Conservation (phyloP, 2,329 filamentous ascomycete species). For the Coniochaeta ligniaria region DNA sequence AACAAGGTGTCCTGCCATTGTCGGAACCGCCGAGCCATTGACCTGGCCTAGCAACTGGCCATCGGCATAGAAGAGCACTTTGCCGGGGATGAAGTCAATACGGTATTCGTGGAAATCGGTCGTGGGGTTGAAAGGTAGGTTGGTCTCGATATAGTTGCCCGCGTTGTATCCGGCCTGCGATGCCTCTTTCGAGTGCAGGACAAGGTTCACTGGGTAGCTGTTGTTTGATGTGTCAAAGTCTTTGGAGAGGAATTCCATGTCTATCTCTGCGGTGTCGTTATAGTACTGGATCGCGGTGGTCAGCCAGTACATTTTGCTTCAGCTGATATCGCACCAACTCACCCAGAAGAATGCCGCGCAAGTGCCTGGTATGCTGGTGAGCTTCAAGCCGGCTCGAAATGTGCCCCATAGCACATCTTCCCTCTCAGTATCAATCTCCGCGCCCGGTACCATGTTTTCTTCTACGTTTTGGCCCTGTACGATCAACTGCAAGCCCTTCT, state of each 20-base stretch:
- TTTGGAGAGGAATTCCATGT: conserved; percentile 69
- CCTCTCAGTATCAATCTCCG: conserved; percentile 56
- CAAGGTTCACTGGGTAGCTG: conserved; percentile 60
- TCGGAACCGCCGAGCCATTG: conserved; percentile 49
- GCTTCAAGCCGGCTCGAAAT: conserved; percentile 60
- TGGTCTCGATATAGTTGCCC: conserved; percentile 46
- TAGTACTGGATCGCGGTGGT: conserved; percentile 46
- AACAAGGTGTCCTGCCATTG: conserved; percentile 56
- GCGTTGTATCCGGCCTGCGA: conserved; percentile 55
- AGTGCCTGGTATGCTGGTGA: conserved; percentile 55
- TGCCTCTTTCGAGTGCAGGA: conserved; percentile 62
- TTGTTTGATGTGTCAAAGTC: conserved; percentile 47
- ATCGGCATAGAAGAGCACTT: conserved; percentile 65
- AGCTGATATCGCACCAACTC: conserved; percentile 11
- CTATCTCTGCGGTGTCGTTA: conserved; percentile 74
- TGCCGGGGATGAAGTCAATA: conserved; percentile 61
- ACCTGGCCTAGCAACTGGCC: conserved; percentile 49
- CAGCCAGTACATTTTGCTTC: background rate
- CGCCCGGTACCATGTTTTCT: conserved; percentile 44
- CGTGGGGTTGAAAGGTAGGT: conserved; percentile 61
- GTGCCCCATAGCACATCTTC: conserved; percentile 62
- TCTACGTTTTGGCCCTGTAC: conserved; percentile 38
- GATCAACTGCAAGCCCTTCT: conserved; percentile 48
- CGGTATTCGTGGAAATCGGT: conserved; percentile 68
- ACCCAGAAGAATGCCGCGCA: conserved; percentile 80